phyloP scores from a whole-genome alignment of 306 rosid species.

The Aeschynomene evenia region DNA sequence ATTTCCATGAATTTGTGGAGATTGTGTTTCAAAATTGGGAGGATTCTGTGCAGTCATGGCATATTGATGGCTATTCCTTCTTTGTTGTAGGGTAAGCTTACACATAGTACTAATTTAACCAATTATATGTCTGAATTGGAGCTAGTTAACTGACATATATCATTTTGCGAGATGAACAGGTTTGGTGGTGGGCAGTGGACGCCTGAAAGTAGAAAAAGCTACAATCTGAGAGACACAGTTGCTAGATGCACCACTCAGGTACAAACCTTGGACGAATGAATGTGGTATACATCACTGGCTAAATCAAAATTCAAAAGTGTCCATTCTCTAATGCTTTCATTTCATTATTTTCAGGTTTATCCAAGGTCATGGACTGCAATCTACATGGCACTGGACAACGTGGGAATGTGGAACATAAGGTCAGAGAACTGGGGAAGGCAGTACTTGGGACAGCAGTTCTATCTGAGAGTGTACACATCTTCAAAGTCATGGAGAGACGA shows the following conservation, averaged over 20 bases:
- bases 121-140: not conserved
- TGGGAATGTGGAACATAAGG: constrained; percentile 97
- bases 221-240: constrained; percentile 86
- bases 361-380: constrained; percentile 91
- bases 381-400: constrained; percentile 82
- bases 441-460: constrained; percentile 92
- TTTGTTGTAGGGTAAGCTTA: constrained; percentile 81
- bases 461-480: constrained; percentile 72
- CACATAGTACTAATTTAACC: not conserved
- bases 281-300: too few species aligned
- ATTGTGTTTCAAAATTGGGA: constrained; percentile 98
- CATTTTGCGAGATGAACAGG: constrained; percentile 46
- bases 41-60: constrained; percentile 85
- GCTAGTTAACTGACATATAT: not conserved
- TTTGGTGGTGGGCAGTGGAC: constrained; percentile 97
- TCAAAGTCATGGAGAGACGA: constrained; percentile 81
- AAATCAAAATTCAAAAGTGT: too few species aligned
- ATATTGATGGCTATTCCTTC: constrained; percentile 84
- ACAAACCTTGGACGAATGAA: not conserved
- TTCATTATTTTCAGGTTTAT: constrained; percentile 55
- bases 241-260: constrained; percentile 89
- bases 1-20: constrained; percentile 78
- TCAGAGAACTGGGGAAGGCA: constrained; percentile 93
- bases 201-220: constrained; percentile 60
- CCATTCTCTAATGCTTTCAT: not conserved